phyloP scores from a whole-genome alignment of 768 basidiomycete genomes.

The Tricholoma furcatifolium region DNA sequence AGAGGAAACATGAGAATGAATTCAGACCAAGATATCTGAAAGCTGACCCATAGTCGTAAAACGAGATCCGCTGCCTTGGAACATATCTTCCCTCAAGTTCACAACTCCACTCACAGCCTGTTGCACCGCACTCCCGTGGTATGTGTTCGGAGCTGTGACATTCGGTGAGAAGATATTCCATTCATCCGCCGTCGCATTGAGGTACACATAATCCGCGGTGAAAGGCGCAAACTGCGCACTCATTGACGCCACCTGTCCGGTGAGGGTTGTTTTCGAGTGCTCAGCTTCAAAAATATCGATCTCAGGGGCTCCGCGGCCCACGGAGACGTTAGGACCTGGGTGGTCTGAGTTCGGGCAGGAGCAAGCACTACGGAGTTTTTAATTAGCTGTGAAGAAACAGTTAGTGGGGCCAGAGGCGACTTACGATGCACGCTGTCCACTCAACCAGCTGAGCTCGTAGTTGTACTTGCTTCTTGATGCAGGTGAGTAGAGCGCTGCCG shows the following conservation, averaged over 20 bases:
- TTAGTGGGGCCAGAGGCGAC: constrained; percentile 20
- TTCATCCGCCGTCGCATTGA: constrained; percentile 28
- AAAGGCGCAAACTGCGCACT: constrained; percentile 69
- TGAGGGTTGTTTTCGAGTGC: constrained; percentile 46
- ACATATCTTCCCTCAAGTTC: too few relatives aligned
- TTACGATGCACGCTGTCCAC: constrained; percentile 75
- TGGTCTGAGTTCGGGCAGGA: constrained; percentile 49
- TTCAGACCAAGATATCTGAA: background rate
- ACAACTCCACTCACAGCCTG: constrained; percentile 3
- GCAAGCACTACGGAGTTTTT: constrained; percentile 49
- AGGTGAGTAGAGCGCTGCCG: constrained; percentile 55
- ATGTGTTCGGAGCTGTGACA: constrained; percentile 35
- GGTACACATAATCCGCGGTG: constrained; percentile 39
- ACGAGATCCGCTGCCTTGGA: too few relatives aligned
- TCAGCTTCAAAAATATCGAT: constrained; percentile 83
- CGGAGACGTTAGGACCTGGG: too few relatives aligned
- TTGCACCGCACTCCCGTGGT: constrained; percentile 49
- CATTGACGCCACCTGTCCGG: constrained; percentile 68
- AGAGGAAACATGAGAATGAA: background rate
- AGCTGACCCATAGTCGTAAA: too few relatives aligned
- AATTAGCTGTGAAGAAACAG: background rate
- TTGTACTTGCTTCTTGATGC: constrained; percentile 51
- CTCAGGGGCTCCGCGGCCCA: constrained; percentile 23
- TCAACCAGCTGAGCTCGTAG: constrained; percentile 66
- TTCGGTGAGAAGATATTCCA: constrained; percentile 32